These are phyloP conservation scores for Vigna angularis DNA, from an alignment of 306 rosid species.

Conservation along the genomic window DNA sequence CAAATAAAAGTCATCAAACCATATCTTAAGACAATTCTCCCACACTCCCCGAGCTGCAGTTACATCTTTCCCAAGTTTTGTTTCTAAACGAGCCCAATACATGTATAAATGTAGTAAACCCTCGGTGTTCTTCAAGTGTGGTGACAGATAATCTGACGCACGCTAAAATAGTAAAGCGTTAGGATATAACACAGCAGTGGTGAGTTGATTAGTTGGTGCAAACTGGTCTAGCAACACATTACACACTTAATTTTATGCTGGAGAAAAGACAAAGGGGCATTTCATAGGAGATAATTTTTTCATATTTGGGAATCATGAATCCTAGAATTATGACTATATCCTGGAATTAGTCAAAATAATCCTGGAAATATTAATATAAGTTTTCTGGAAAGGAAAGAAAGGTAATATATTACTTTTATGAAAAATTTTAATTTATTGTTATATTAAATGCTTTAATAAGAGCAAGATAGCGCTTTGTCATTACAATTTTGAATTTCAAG, in stretches of 20 bases:
- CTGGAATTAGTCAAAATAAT: no score
- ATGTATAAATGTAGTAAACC: slow-evolving; percentile 70
- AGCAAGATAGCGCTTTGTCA: no score
- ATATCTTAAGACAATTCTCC: slow-evolving; percentile 84
- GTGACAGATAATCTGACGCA: slow-evolving; percentile 82
- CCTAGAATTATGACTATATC: no score
- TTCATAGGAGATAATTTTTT: no score
- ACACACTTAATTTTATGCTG: slow-evolving; percentile 4
- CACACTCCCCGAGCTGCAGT: slow-evolving; percentile 89
- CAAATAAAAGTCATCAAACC: slow-evolving; percentile 56
- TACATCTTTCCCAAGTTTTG: slow-evolving; percentile 64
- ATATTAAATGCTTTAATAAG: no score
- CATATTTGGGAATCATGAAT: no score
- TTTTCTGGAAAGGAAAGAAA: no score
- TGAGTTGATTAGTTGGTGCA: neutral
- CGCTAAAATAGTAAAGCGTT: slow-evolving; percentile 55
- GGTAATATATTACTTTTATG: no score
- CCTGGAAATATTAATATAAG: no score
- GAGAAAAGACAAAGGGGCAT: neutral
- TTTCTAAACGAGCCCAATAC: slow-evolving; percentile 93
- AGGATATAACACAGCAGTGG: slow-evolving; percentile 31
- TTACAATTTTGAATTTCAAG: no score
- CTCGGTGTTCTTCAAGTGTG: slow-evolving; percentile 80
- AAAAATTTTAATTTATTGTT: no score
- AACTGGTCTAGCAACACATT: slow-evolving; percentile 17